Percentiles rank a stretch among this genome's conserved stretches.
Conservation (phyloP, 1,284 basidiomycete genomes). For the Apiotrichum gracile region DNA sequence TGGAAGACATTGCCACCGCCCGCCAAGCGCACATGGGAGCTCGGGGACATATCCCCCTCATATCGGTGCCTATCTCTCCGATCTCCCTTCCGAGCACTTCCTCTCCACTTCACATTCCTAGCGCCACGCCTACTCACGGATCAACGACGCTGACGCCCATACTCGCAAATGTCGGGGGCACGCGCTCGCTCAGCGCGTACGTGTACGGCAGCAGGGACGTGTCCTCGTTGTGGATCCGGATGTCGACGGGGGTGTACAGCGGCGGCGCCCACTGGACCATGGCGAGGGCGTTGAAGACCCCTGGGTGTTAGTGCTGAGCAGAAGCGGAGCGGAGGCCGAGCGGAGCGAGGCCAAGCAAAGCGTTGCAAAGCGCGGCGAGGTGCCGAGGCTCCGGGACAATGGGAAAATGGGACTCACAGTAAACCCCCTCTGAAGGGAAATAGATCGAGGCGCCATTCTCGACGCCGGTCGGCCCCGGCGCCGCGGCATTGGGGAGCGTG, state of each 20-base stretch:
- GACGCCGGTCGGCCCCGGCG: neutral
- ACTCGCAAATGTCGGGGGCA: neutral
- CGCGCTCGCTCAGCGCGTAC: neutral
- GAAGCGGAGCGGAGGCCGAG: neutral
- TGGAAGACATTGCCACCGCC: too few species aligned
- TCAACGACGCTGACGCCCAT: neutral
- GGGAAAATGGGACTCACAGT: constrained; percentile 2
- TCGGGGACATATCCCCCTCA: too few species aligned
- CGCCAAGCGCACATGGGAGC: too few species aligned
- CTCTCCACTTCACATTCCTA: neutral
- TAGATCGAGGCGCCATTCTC: neutral
- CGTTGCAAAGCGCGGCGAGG: too few species aligned
- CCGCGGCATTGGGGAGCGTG: neutral
- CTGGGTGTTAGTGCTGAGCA: neutral
- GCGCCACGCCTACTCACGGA: neutral
- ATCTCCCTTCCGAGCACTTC: neutral
- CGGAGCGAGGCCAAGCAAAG: too few species aligned
- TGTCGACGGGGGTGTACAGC: neutral
- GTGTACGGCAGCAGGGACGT: neutral
- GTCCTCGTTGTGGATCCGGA: constrained; percentile 5
- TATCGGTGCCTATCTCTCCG: too few species aligned
- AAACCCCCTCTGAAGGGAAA: neutral
- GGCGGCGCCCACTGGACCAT: constrained; percentile 8
- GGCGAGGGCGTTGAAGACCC: neutral
- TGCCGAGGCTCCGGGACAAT: neutral